These are phyloP conservation scores for Citrus maxima DNA, from an alignment of 345 rosid genomes.

Conservation along the genomic window DNA sequence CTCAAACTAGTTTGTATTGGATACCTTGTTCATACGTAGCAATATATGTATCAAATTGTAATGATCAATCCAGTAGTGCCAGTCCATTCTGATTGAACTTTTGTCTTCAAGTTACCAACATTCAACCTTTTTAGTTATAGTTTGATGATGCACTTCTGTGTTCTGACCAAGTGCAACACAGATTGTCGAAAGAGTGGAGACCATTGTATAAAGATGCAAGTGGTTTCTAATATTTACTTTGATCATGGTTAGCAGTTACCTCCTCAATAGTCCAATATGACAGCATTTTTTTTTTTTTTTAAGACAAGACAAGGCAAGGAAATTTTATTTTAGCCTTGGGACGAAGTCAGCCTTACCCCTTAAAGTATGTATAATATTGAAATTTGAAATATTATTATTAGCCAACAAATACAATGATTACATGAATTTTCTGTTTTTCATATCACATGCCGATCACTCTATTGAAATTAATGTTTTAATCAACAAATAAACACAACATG, in stretches of 20 bases:
- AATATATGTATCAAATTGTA: neutral
- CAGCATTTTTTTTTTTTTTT: too few relatives aligned
- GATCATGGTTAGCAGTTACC: too few relatives aligned
- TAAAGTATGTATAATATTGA: neutral
- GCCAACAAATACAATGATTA: conserved; percentile 16
- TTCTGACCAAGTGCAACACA: neutral
- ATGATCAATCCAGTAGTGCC: neutral
- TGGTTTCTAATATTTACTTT: too few relatives aligned
- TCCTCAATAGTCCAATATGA: too few relatives aligned
- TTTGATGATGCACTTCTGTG: neutral
- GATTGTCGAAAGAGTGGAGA: neutral
- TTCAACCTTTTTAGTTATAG: neutral
- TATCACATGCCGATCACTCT: neutral
- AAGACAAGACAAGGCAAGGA: too few relatives aligned
- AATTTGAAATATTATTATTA: neutral
- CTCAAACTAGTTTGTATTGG: neutral
- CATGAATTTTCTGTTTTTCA: conserved; percentile 11
- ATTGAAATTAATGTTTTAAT: too few relatives aligned
- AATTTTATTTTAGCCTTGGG: too few relatives aligned
- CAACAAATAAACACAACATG: neutral
- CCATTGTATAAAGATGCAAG: too few relatives aligned
- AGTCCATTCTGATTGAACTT: neutral
- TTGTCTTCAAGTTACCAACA: too few relatives aligned
- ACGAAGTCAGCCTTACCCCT: too few relatives aligned
- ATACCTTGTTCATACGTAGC: neutral